phyloP scores from a whole-genome alignment of 78 protist genomes.

The Dictyostelium capitatum region DNA sequence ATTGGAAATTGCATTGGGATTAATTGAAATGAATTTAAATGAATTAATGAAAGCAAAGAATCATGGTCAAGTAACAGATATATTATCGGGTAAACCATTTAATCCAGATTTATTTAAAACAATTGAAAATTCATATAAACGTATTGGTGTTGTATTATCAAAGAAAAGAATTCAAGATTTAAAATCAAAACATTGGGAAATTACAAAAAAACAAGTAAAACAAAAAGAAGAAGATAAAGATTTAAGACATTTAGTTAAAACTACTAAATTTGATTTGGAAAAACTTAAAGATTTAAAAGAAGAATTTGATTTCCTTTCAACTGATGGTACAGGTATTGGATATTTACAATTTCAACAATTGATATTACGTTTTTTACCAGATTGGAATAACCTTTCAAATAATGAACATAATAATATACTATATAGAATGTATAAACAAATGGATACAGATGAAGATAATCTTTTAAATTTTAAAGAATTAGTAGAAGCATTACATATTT shows the following conservation, averaged over 20 bases:
- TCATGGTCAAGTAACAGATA: conserved; percentile 43
- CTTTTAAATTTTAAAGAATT: conserved; percentile 74
- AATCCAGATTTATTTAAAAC: conserved; percentile 9
- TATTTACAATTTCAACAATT: conserved; percentile 66
- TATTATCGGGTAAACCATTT: conserved; percentile 23
- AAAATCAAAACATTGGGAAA: conserved; percentile 71
- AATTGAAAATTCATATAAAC: conserved; percentile 14
- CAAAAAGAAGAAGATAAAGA: conserved; percentile 62
- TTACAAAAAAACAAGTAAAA: conserved; percentile 50
- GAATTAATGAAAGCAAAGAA: conserved; percentile 20
- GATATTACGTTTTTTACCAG: conserved; percentile 59
- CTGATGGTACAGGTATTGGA: conserved; percentile 78
- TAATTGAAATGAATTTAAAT: conserved; percentile 52
- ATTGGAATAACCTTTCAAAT: conserved; percentile 23
- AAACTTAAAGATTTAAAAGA: conserved; percentile 57
- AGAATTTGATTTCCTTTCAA: conserved; percentile 56
- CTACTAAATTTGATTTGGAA: conserved; percentile 26
- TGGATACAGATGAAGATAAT: conserved; percentile 69
- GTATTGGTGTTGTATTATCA: conserved; percentile 72
- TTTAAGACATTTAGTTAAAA: conserved; percentile 30
- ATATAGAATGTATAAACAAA: conserved; percentile 39
- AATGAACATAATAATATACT: not conserved
- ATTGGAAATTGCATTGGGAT: conserved; percentile 59
- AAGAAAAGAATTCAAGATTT: conserved; percentile 64
- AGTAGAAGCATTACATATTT: conserved; percentile 47